Conservation (phyloP, 116 monocot species). For the Posidonia oceanica region DNA sequence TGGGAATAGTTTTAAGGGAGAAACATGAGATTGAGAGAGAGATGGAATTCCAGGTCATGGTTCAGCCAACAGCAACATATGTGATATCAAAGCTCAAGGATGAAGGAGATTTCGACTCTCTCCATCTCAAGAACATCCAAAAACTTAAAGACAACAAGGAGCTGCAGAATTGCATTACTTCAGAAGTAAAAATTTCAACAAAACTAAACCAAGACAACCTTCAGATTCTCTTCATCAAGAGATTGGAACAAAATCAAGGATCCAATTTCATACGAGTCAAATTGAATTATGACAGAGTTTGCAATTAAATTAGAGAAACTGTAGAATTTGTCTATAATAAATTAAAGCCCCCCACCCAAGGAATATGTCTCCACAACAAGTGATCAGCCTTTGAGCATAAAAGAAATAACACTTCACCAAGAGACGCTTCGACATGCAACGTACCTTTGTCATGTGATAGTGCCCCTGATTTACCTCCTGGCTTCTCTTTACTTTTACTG, state of each 20-base stretch:
- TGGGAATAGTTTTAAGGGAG: no score
- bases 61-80: slow-evolving; percentile 41
- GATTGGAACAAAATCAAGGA: slow-evolving; percentile 88
- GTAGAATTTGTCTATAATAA: slow-evolving; percentile 59
- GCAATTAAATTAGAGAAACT: slow-evolving; percentile 45
- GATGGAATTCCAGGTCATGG: slow-evolving; percentile 5
- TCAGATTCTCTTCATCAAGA: slow-evolving; percentile 89
- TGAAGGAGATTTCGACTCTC: slow-evolving; percentile 87
- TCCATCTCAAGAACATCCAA: slow-evolving; percentile 66
- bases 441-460: slow-evolving; percentile 7
- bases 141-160: slow-evolving; percentile 77
- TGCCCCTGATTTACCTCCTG: slow-evolving; percentile 44
- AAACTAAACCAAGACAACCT: slow-evolving; percentile 69
- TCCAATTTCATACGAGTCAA: slow-evolving; percentile 79
- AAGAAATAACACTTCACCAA: slow-evolving; percentile 7
- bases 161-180: slow-evolving; percentile 42
- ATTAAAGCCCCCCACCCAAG: slow-evolving; percentile 29
- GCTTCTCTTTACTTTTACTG: slow-evolving; percentile 13
- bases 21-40: neutral
- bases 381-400: neutral
- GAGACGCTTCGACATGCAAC: slow-evolving; percentile 8
- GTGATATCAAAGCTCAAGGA: slow-evolving; percentile 73
- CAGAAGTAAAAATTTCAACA: slow-evolving; percentile 54
- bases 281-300: slow-evolving; percentile 59
- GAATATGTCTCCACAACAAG: slow-evolving; percentile 10